Evolutionary conservation across 1,139 yeast genomes (phyloP), one percentile per base, ranked within the genome.

Genomic region (Kodamaea arcana): DNA sequence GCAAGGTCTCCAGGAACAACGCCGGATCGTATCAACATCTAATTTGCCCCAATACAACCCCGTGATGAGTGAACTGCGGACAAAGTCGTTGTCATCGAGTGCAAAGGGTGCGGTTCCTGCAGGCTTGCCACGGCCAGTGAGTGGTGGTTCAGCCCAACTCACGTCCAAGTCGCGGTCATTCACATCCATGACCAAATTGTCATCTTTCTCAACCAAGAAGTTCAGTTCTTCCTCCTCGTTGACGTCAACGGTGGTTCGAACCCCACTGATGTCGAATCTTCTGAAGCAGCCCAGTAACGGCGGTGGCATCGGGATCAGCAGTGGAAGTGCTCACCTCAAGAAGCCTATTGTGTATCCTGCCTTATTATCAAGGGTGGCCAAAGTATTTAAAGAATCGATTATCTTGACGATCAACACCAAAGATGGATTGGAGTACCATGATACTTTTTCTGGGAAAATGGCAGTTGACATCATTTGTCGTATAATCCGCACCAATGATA

Each of bases 401-500:
- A 75, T 76, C 18, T 58, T 86, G 20, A 83, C 92, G 2, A 88
- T 88, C 42, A 80, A 86, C 47, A 83, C 84, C 51, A 92, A 92
- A 53, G 94, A 90, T 61, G 97, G 96, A n/a, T 73, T 92, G 48
- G 86, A 92, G 43, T 90, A 90, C 60, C 86, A 94, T 54, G 95
- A 90, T 53, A 83, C 97, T 0, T 94, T 94, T 54, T 84, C 96
- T 0, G 99, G 99, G 15, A 74, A 86, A 24, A 94, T 86, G 63
- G 96, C 97, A 0, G 95, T 92, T 30, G 97, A 88, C 58, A 75
- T 83, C 17, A 80, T 92, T 39, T 83, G 95, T 41, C 73, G 83
- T 36, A 83, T 92, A 39, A 82, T 92, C 37, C 72, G 94, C 46
- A 90, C 97, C 3, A 84, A 88, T 12, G 98, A 92, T 57, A 72